Base-by-base conservation (phyloP, 768 basidiomycete species). In the Grammothele lineata region DNA sequence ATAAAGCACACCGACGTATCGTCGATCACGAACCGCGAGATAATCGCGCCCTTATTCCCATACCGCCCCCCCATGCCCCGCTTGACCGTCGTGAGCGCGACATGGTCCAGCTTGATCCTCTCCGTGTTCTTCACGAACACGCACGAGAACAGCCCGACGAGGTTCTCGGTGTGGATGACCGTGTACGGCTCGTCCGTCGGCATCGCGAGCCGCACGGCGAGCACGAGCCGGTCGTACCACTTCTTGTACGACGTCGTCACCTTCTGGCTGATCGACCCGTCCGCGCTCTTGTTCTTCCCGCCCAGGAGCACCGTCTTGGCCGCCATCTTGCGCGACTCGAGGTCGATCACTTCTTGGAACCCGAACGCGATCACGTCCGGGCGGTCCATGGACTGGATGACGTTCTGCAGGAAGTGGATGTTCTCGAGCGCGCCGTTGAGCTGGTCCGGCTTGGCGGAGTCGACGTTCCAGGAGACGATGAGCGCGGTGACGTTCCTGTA, bases 21-120 rank as follows among this genome's bases (percentile, higher is more conserved):
- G 50, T 92, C 92, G 37, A 98, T 75, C 6, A 93, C 79, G 51
- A 96, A 83, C 17, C 94, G 81, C 3, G 87, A 80, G n/a, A 93
- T 78, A 52, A 96, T 93, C 0, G 85, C 93, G 8, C 93, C 93
- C 81, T 99, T 98, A 63, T 98, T 98, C 0, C 95, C 95, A 62
- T 95, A 95, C 46, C 85, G 71, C 2, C 93, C 92, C 0, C 87
- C 85, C 78, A 99, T 88, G 1, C 95, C 95, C 14, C 92, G 74
- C 68, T 97, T 97, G 49, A 97, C 74, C 1, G 85, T 87, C 5
- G 83, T 81, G n/a, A 92, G 80, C 9, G 85, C 74, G 37, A 80
- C 66, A 62, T 91, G 82, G 59, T 80, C 75, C 49, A 96, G 65
- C 46, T 69, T 62, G 23, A 62, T 60, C 61, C 76, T 75, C 68